phyloP scores from a whole-genome alignment of 768 basidiomycete genomes.

The Gyrodon lividus region DNA sequence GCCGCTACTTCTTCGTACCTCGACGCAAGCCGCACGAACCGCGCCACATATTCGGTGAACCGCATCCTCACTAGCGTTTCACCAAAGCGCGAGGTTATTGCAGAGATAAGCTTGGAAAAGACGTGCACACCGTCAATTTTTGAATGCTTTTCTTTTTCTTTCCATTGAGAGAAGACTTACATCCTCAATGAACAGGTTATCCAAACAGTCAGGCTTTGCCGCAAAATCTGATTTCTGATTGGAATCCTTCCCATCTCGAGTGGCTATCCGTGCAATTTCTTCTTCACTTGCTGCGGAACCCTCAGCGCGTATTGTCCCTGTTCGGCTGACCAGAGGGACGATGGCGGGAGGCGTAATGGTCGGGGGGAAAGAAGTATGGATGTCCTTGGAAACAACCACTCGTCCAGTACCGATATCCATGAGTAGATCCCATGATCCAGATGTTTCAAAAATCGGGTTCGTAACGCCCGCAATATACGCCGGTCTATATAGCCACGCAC shows the following conservation, averaged over 20 bases:
- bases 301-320: conserved; percentile 66
- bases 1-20: conserved; percentile 83
- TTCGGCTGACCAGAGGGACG: conserved; percentile 49
- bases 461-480: conserved; percentile 97
- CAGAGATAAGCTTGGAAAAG: conserved; percentile 64
- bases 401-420: conserved; percentile 88
- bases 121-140: not conserved
- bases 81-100: conserved; percentile 90
- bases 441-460: conserved; percentile 92
- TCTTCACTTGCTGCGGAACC: conserved; percentile 63
- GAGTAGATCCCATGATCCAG: conserved; percentile 88
- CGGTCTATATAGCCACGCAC: conserved; percentile 46
- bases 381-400: conserved; percentile 86
- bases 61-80: conserved; percentile 85
- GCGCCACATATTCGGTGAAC: conserved; percentile 83
- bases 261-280: conserved; percentile 57
- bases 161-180: conserved; percentile 45
- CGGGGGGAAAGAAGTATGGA: conserved; percentile 57
- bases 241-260: conserved; percentile 52
- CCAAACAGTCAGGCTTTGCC: conserved; percentile 60
- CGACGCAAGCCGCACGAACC: conserved; percentile 88
- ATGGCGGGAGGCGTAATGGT: conserved; percentile 39
- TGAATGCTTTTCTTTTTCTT: too few species aligned
- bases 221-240: conserved; percentile 51
- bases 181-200: conserved; percentile 92